Conservation (phyloP, 2,329 filamentous ascomycete genomes). For the Fusarium scirpi region DNA sequence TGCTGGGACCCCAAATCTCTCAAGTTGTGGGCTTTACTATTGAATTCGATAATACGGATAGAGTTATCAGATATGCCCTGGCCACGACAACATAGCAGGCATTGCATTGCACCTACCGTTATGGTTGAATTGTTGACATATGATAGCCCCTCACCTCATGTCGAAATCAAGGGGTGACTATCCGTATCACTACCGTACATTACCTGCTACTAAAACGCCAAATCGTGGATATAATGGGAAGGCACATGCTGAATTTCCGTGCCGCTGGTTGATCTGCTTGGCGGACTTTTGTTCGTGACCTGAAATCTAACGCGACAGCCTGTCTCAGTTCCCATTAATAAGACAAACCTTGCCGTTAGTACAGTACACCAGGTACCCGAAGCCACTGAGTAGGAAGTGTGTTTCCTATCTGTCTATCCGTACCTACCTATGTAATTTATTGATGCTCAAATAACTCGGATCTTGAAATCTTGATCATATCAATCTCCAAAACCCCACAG, state of each 20-base stretch:
- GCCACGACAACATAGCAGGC: background rate
- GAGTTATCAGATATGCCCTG: background rate
- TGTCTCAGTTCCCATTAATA: constrained; percentile 17
- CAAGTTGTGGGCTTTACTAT: background rate
- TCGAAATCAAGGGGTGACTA: background rate
- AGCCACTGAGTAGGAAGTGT: constrained; percentile 5
- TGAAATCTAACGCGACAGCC: background rate
- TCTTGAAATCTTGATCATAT: constrained; percentile 40
- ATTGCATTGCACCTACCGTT: background rate
- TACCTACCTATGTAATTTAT: background rate
- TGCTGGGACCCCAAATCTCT: background rate
- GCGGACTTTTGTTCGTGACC: background rate
- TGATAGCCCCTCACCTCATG: background rate
- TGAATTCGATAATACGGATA: background rate
- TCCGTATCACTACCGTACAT: background rate
- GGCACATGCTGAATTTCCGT: background rate
- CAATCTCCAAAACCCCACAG: constrained; percentile 5
- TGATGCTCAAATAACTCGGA: constrained; percentile 18
- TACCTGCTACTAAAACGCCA: background rate
- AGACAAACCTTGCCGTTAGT: constrained; percentile 22
- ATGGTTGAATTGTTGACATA: background rate
- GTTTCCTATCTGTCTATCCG: background rate
- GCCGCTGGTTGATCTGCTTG: constrained; percentile 7
- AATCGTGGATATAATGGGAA: background rate
- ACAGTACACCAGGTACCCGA: constrained; percentile 26